Evolutionary conservation across 768 basidiomycete genomes (phyloP).

Genomic region (Boletus sensibilis): DNA sequence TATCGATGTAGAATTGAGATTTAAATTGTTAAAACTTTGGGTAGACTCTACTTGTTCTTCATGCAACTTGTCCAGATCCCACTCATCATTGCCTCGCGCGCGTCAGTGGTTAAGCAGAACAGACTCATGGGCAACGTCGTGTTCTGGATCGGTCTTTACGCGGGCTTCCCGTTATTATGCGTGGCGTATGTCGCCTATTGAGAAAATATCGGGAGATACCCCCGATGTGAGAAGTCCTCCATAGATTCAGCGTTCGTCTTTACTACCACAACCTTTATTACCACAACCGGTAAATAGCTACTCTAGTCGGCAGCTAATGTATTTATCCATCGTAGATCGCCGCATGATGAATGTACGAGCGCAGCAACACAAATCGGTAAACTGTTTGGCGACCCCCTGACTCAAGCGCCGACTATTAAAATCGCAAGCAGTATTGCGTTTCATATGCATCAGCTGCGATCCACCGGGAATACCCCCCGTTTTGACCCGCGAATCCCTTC

Average conservation of each 20-base stretch:
- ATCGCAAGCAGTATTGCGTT: not conserved
- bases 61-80: conserved; percentile 90
- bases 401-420: not conserved
- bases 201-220: conserved; percentile 12
- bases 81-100: conserved; percentile 76
- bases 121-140: conserved; percentile 79
- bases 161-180: conserved; percentile 91
- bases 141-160: conserved; percentile 92
- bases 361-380: not conserved
- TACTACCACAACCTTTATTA: not conserved
- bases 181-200: conserved; percentile 67
- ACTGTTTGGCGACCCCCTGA: not conserved
- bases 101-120: conserved; percentile 77
- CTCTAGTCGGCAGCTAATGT: not conserved
- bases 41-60: conserved; percentile 81
- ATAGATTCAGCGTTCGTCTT: conserved; percentile 1
- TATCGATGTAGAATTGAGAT: not conserved
- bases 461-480: not conserved
- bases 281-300: not conserved
- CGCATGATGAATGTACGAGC: not conserved
- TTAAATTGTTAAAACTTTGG: not conserved
- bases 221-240: not conserved
- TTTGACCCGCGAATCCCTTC: not conserved
- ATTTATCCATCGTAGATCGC: not conserved
- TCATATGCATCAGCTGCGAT: not conserved